phyloP scores from a whole-genome alignment of 2,329 filamentous ascomycete species.

The Fusarium clavum region DNA sequence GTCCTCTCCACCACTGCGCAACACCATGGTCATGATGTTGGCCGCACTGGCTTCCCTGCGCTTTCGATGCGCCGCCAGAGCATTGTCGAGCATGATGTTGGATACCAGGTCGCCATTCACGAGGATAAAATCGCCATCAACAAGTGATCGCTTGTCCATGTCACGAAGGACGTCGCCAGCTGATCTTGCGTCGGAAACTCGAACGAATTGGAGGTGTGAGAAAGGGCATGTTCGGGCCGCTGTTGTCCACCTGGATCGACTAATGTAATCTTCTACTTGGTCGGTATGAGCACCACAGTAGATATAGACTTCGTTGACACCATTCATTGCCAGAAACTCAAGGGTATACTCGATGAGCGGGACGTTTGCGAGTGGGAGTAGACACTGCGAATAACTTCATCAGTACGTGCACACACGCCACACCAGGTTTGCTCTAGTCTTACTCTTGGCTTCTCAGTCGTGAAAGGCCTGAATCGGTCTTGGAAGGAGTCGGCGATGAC shows the following conservation, averaged over 20 bases:
- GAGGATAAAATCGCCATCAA: slow-evolving; percentile 90
- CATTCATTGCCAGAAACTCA: slow-evolving; percentile 94
- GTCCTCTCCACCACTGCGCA: slow-evolving; percentile 78
- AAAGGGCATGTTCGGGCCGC: slow-evolving; percentile 72
- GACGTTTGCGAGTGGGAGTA: slow-evolving; percentile 91
- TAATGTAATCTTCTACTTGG: slow-evolving; percentile 87
- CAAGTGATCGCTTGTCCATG: slow-evolving; percentile 84
- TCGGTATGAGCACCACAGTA: slow-evolving; percentile 91
- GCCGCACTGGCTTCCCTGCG: slow-evolving; percentile 88
- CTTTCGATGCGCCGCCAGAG: slow-evolving; percentile 81
- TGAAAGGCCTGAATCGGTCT: slow-evolving; percentile 89
- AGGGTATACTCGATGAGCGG: slow-evolving; percentile 98
- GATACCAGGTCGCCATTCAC: slow-evolving; percentile 94
- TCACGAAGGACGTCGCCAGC: slow-evolving; percentile 96
- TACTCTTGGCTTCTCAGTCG: slow-evolving; percentile 88
- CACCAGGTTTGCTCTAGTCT: slow-evolving; percentile 43
- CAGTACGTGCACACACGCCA: slow-evolving; percentile 19
- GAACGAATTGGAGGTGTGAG: slow-evolving; percentile 82
- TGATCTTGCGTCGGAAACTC: slow-evolving; percentile 83
- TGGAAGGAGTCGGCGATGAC: slow-evolving; percentile 96
- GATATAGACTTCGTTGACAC: slow-evolving; percentile 92
- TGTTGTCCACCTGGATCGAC: slow-evolving; percentile 78
- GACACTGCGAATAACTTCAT: slow-evolving; percentile 70
- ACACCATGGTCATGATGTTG: slow-evolving; percentile 96
- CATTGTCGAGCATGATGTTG: slow-evolving; percentile 85